Evolutionary conservation across 441 rosid species (phyloP).

Genomic region (Rhodomyrtus psidioides): DNA sequence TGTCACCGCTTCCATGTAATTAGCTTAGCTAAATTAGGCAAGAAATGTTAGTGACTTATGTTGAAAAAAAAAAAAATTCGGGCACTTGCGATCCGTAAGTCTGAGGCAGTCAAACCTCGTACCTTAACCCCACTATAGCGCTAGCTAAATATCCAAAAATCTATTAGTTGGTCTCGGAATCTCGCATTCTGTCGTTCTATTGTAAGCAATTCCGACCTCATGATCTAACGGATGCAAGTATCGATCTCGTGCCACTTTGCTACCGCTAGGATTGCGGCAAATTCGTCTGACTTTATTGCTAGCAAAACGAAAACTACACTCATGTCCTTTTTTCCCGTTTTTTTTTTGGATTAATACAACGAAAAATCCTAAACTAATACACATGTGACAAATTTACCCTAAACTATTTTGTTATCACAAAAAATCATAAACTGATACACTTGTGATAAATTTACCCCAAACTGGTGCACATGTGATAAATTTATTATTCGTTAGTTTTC

Average conservation of each 20-base stretch:
- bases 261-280: not conserved
- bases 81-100: not conserved
- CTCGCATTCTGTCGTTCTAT: not conserved
- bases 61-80: not conserved
- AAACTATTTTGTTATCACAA: no score
- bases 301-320: not conserved
- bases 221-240: not conserved
- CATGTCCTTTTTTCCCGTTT: no score
- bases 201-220: not conserved
- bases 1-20: rapidly evolving
- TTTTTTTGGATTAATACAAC: no score
- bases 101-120: not conserved
- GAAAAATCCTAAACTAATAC: no score
- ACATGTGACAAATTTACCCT: no score
- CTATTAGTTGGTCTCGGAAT: not conserved
- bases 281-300: not conserved
- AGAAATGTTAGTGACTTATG: no score
- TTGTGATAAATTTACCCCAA: no score
- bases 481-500: no score
- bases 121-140: not conserved
- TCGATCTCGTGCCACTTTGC: not conserved
- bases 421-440: no score
- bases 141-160: rapidly evolving
- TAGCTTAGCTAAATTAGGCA: not conserved
- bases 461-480: no score